These are phyloP conservation scores for Cordyceps fumosorosea DNA, from an alignment of 2,329 filamentous ascomycete genomes.

Conservation along the genomic window DNA sequence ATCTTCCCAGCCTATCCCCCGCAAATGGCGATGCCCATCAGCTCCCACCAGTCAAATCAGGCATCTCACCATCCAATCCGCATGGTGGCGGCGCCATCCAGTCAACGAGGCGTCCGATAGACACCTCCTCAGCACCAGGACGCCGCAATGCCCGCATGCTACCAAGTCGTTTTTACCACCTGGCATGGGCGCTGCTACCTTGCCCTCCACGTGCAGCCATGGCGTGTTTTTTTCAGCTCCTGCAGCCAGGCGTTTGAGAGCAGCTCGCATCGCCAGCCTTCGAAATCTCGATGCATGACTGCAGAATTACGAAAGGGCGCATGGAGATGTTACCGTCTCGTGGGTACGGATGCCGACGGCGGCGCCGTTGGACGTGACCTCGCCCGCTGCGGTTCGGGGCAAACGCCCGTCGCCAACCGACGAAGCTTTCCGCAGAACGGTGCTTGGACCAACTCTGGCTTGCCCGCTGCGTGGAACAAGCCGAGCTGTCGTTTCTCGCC, in stretches of 20 bases:
- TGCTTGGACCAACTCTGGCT: background rate
- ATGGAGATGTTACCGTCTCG: background rate
- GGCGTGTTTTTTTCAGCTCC: background rate
- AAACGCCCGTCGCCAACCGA: conserved; percentile 1
- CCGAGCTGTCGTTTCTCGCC: background rate
- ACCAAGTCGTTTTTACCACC: background rate
- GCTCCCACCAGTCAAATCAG: background rate
- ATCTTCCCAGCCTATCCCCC: background rate
- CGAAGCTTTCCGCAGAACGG: background rate
- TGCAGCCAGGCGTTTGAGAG: background rate
- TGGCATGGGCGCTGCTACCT: background rate
- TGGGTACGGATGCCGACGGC: background rate
- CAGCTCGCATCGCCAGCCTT: background rate
- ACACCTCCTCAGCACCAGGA: background rate
- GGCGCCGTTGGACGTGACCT: background rate
- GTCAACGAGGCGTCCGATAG: background rate
- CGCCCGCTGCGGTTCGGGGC: background rate
- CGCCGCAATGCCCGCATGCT: background rate
- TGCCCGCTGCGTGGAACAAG: background rate
- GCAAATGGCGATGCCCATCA: background rate
- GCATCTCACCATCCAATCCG: background rate
- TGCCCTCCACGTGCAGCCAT: background rate
- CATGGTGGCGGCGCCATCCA: background rate
- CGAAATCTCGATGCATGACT: conserved; percentile 1
- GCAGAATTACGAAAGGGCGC: background rate